Percentiles rank a stretch among this genome's conserved stretches.
phyloP scores from a whole-genome alignment of 148 eudicot genomes.

The Vaccinium darrowii region DNA sequence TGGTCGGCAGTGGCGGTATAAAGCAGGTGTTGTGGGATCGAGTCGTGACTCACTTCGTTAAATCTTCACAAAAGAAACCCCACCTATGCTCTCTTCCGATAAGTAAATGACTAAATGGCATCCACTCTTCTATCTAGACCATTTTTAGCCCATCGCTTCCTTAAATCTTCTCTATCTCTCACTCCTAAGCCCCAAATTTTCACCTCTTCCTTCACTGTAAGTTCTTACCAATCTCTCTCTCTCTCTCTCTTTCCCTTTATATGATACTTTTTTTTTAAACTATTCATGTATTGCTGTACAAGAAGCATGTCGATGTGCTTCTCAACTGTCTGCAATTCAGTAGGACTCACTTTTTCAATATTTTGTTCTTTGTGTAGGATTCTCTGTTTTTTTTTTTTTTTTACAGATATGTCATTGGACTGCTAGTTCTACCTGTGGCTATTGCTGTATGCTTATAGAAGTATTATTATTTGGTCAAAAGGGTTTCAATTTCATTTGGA shows the following conservation, averaged over 20 bases:
- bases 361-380: background rate
- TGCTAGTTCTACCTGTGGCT: background rate
- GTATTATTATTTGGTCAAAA: background rate
- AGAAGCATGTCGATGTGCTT: background rate
- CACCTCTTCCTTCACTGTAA: constrained; percentile 38
- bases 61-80: background rate
- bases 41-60: too few species aligned
- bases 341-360: background rate
- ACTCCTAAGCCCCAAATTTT: constrained; percentile 28
- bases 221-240: background rate
- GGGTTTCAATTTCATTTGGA: background rate
- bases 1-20: too few species aligned
- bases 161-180: constrained; percentile 30
- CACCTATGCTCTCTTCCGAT: background rate
- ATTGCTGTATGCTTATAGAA: background rate
- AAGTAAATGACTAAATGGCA: constrained; percentile 39
- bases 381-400: background rate
- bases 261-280: background rate
- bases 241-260: too few species aligned
- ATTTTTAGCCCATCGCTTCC: constrained; percentile 36
- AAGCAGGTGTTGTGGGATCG: too few species aligned
- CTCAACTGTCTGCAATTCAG: background rate
- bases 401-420: background rate
- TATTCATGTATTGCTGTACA: background rate
- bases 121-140: constrained; percentile 51